phyloP scores from a whole-genome alignment of 1,139 yeast species.

The Pneumocystis jirovecii region DNA sequence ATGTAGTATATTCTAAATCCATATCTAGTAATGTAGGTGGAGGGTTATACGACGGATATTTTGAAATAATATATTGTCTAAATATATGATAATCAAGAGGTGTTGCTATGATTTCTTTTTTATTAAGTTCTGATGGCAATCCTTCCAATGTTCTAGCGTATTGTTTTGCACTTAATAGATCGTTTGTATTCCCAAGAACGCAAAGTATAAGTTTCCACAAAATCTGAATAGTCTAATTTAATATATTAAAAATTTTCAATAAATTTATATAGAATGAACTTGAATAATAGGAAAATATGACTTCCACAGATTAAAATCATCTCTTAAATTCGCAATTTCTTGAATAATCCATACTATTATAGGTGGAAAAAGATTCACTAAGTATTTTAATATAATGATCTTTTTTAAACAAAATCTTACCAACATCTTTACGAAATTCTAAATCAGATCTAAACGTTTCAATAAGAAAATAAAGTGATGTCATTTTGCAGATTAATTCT shows the following conservation, averaged over 20 bases:
- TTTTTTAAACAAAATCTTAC: constrained; percentile 1
- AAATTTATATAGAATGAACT: constrained; percentile 20
- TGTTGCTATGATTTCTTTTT: constrained; percentile 36
- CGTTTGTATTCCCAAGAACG: constrained; percentile 46
- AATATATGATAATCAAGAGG: constrained; percentile 71
- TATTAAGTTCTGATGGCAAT: constrained; percentile 25
- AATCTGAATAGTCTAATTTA: constrained; percentile 27
- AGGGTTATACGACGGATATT: constrained; percentile 57
- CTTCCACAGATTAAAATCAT: constrained; percentile 25
- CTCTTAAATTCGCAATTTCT: constrained; percentile 53
- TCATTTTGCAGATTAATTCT: constrained; percentile 32
- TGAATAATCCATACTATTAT: constrained; percentile 34
- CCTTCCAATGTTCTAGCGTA: constrained; percentile 34
- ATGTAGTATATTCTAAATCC: constrained; percentile 32
- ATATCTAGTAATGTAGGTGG: constrained; percentile 34
- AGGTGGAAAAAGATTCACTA: constrained; percentile 23
- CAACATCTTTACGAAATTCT: constrained; percentile 16
- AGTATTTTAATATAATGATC: background rate
- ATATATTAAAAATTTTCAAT: background rate
- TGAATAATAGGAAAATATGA: constrained; percentile 33
- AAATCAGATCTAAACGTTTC: constrained; percentile 23
- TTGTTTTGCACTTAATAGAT: constrained; percentile 35
- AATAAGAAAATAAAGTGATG: constrained; percentile 40
- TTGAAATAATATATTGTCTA: constrained; percentile 54
- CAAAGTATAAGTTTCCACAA: constrained; percentile 45